These are phyloP conservation scores for Phytophthora uliginosa DNA, from an alignment of 352 stramenopile genomes.

Conservation along the genomic window DNA sequence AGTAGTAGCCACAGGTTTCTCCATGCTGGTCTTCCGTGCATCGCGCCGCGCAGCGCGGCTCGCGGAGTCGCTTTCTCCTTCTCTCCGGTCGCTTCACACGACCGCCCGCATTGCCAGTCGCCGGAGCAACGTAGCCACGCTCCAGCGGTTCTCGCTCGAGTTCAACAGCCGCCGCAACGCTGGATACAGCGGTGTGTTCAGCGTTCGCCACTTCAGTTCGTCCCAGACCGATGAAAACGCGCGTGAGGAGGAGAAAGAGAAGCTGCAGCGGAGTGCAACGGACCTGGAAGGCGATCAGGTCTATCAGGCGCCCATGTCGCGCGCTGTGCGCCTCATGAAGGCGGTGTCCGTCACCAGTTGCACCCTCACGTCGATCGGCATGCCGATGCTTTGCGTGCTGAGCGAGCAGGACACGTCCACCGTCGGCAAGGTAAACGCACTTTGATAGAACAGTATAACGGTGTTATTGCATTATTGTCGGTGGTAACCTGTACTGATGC, in stretches of 20 bases:
- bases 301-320: constrained; percentile 79
- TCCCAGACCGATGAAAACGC: constrained; percentile 18
- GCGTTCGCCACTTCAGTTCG: constrained; percentile 29
- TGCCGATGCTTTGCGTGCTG: constrained; percentile 80
- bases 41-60: constrained; percentile 24
- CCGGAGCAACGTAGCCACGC: constrained; percentile 6
- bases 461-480: background rate
- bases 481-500: constrained; percentile 2
- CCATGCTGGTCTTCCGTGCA: constrained; percentile 19
- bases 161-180: constrained; percentile 9
- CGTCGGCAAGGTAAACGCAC: constrained; percentile 65
- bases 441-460: background rate
- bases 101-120: background rate
- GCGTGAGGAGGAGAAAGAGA: constrained; percentile 4
- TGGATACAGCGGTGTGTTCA: constrained; percentile 1
- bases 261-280: background rate
- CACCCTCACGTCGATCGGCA: constrained; percentile 81
- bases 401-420: constrained; percentile 79
- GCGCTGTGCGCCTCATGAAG: constrained; percentile 88
- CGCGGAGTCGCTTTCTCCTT: constrained; percentile 7
- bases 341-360: constrained; percentile 89
- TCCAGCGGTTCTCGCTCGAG: constrained; percentile 27
- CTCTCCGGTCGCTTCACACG: constrained; percentile 13
- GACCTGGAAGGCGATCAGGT: constrained; percentile 38
- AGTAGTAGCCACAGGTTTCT: constrained; percentile 3